These are phyloP conservation scores for Vaccinium darrowii DNA, from an alignment of 148 eudicot species.

Conservation along the genomic window DNA sequence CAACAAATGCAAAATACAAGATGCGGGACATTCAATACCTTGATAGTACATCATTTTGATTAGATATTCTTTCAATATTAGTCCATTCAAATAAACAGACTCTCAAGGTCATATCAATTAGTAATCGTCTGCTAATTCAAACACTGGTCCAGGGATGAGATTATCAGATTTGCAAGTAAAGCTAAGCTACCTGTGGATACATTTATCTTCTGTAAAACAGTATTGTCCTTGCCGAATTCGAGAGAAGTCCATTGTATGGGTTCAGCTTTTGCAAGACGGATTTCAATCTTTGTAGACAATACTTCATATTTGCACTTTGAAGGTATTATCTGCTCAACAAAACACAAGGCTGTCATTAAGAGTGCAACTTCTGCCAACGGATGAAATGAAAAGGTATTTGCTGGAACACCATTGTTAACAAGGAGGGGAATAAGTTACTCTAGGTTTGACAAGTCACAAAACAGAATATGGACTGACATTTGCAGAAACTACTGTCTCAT, in stretches of 20 bases:
- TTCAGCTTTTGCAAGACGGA: constrained; percentile 90
- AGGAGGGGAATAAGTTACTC: not conserved
- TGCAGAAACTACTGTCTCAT: not conserved
- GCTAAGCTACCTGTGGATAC: constrained; percentile 50
- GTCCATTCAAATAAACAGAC: not conserved
- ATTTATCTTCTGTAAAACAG: constrained; percentile 45
- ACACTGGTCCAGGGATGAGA: not conserved
- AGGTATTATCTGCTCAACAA: constrained; percentile 59
- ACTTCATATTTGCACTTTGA: constrained; percentile 72
- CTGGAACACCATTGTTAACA: not conserved
- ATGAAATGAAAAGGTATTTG: not conserved
- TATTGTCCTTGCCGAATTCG: constrained; percentile 52
- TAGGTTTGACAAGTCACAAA: not conserved
- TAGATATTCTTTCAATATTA: not conserved
- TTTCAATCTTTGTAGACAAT: constrained; percentile 87
- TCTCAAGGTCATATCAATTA: not conserved
- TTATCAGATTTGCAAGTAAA: not conserved
- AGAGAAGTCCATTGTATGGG: constrained; percentile 77
- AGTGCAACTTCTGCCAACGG: not conserved
- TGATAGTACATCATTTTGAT: not conserved
- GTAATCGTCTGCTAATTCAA: not conserved
- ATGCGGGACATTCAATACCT: not conserved
- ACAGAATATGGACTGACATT: not conserved
- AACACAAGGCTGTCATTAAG: not conserved
- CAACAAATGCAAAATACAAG: not conserved